A percentile compares a stretch with the other conserved stretches of the same genome.
These are phyloP conservation scores for Thalassiosira hispida DNA, from an alignment of 352 stramenopile genomes.

Conservation along the genomic window DNA sequence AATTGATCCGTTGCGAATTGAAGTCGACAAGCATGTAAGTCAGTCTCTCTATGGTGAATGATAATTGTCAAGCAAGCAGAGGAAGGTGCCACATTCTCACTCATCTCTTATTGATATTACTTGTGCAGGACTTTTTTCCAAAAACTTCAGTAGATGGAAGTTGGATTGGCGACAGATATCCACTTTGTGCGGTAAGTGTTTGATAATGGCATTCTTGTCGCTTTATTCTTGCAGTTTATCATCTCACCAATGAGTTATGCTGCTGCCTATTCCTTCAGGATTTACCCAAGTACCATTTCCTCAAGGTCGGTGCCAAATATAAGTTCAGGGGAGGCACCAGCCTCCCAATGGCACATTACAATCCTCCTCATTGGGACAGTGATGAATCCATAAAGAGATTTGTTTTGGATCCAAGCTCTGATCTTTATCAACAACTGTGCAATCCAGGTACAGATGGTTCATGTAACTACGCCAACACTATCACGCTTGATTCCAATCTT, in stretches of 20 bases:
- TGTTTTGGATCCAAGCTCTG: conserved; percentile 46
- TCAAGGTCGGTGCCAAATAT: conserved; percentile 69
- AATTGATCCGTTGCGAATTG: conserved; percentile 56
- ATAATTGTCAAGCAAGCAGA: too few species aligned
- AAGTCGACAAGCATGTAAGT: conserved; percentile 49
- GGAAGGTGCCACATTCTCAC: too few species aligned
- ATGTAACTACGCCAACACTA: conserved; percentile 56
- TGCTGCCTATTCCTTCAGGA: too few species aligned
- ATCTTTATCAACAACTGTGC: conserved; percentile 63
- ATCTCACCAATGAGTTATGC: neutral
- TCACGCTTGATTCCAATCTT: conserved; percentile 57
- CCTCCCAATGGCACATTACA: conserved; percentile 38
- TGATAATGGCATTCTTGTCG: conserved; percentile 59
- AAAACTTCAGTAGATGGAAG: conserved; percentile 66
- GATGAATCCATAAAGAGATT: conserved; percentile 64
- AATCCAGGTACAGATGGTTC: conserved; percentile 36
- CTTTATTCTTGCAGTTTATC: too few species aligned
- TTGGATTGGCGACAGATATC: conserved; percentile 83
- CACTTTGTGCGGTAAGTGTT: conserved; percentile 60
- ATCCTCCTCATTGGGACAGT: conserved; percentile 44
- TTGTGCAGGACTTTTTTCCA: conserved; percentile 57
- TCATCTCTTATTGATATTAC: too few species aligned
- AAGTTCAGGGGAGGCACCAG: conserved; percentile 56
- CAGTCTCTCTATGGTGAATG: too few species aligned
- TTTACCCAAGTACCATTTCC: conserved; percentile 67